Base-by-base conservation (phyloP, 192 early-diverging fungal species). In the Backusella tarrabulga region DNA sequence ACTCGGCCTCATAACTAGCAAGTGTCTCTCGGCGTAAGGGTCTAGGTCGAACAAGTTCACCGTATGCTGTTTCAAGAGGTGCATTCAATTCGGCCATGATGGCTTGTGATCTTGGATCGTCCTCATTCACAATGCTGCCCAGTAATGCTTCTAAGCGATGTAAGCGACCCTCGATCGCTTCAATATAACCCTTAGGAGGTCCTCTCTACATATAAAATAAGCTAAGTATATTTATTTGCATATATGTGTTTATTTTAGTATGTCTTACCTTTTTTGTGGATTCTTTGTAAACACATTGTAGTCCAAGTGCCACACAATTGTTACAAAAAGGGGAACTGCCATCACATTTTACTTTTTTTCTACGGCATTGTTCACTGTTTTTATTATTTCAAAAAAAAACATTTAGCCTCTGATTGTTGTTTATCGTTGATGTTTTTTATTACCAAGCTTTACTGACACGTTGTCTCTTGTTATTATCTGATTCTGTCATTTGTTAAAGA, bases 101-200 rank as follows among this genome's bases (percentile, higher is more conserved):
- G 17, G 83, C 83, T 52, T 80, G 79, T 68, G 77, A 80, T 50
- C 79, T 68, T 21, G 83, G 85, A 35, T 90, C 90, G 11, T 87
- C 87, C 32, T 77, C 80, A 72, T 88, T 84, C 26, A 90, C 85
- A 2, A 93, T 83, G 50, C 84, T 86, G 17, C 85, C 85, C 8
- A 96, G 79, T 17, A 96, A 80, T 52, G 83, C 85, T 76, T 96
- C 93, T 78, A 93, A 87, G 46, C 89, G 80, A 78, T 90, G 90
- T 40, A 96, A 81, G 73, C 92, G 85, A 70, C 86, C 88, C 76
- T 96, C 95, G 12, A 96, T 90, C 8, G 89, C 92, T 66, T 95
- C 95, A 21, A 96, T 95, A 76, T 96, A 96, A 29, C 95, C 95
- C 74, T 94, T 94, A 19, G 93, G 93, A n/a, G 95, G 95, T 4